These are phyloP conservation scores for Imleria badia DNA, from an alignment of 768 basidiomycete genomes.

Conservation along the genomic window DNA sequence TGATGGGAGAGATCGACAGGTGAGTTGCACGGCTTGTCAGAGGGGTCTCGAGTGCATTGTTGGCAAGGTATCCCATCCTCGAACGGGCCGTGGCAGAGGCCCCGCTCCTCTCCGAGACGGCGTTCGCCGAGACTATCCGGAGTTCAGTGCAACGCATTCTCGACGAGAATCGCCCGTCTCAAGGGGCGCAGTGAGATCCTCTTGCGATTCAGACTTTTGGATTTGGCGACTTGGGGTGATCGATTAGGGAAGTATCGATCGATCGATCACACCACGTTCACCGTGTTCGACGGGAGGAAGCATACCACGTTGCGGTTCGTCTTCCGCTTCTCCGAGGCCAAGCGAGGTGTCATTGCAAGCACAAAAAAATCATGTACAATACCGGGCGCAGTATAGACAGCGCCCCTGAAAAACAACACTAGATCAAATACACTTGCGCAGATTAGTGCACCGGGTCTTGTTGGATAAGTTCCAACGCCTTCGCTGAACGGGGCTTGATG, in stretches of 20 bases:
- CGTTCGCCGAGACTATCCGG: constrained; percentile 45
- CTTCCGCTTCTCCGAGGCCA: constrained; percentile 6
- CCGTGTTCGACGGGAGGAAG: constrained; percentile 4
- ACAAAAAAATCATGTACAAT: not conserved
- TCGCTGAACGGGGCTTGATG: constrained; percentile 60
- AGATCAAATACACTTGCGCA: not conserved
- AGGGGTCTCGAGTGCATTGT: not conserved
- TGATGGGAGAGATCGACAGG: constrained; percentile 76
- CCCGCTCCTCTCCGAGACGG: constrained; percentile 46
- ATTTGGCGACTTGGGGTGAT: not conserved
- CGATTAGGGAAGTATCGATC: constrained; percentile 1
- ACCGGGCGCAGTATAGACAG: not conserved
- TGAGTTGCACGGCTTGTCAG: constrained; percentile 14
- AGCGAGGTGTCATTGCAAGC: not conserved
- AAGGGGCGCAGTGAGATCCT: not conserved
- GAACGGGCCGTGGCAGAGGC: constrained; percentile 59
- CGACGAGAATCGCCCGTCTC: constrained; percentile 28
- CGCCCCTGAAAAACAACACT: not conserved
- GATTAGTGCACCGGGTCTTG: constrained; percentile 37
- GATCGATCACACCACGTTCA: constrained; percentile 1
- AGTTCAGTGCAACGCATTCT: constrained; percentile 46
- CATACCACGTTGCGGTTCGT: not conserved
- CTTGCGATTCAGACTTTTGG: not conserved
- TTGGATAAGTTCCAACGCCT: constrained; percentile 53
- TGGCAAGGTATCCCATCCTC: constrained; percentile 58